These are phyloP conservation scores for Trichoderma guizhouense DNA, from an alignment of 2,329 filamentous ascomycete genomes.

Conservation along the genomic window DNA sequence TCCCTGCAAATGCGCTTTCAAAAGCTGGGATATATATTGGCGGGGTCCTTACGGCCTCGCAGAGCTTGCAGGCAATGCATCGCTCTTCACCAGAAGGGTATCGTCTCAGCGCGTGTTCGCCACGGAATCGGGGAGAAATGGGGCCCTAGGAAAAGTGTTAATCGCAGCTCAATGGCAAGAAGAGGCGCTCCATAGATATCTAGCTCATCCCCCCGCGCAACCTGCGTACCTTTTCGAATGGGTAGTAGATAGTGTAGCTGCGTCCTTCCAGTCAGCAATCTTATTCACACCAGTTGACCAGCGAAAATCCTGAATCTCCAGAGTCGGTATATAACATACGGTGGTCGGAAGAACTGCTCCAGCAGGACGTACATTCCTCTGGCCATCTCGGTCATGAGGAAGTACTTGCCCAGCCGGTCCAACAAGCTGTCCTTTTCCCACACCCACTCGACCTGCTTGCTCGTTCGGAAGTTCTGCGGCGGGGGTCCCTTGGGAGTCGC, in stretches of 20 bases:
- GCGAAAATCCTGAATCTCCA: not conserved
- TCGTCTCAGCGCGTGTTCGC: constrained; percentile 92
- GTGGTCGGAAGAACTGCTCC: constrained; percentile 97
- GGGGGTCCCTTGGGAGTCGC: constrained; percentile 75
- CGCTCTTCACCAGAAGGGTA: constrained; percentile 98
- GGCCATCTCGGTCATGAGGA: constrained; percentile 92
- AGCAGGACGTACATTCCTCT: constrained; percentile 96
- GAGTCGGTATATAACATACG: constrained; percentile 64
- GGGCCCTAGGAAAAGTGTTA: constrained; percentile 59
- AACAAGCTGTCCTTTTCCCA: constrained; percentile 72
- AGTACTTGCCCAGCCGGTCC: constrained; percentile 87
- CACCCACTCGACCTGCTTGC: constrained; percentile 72
- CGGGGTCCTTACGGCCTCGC: constrained; percentile 66
- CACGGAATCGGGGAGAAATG: constrained; percentile 95
- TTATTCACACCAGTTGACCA: not conserved
- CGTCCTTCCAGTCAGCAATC: constrained; percentile 5
- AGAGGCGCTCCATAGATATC: not conserved
- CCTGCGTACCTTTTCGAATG: constrained; percentile 78
- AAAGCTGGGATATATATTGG: too few relatives aligned
- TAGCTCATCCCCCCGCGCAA: not conserved
- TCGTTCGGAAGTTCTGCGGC: constrained; percentile 75
- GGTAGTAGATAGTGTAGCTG: constrained; percentile 97
- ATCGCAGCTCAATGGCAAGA: not conserved
- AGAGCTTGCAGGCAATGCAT: constrained; percentile 99
- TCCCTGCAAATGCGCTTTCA: not conserved